A percentile compares a stretch with the other conserved stretches of the same genome.
Evolutionary conservation across 352 stramenopile species (phyloP).

Genomic region (Phytophthora boehmeriae): DNA sequence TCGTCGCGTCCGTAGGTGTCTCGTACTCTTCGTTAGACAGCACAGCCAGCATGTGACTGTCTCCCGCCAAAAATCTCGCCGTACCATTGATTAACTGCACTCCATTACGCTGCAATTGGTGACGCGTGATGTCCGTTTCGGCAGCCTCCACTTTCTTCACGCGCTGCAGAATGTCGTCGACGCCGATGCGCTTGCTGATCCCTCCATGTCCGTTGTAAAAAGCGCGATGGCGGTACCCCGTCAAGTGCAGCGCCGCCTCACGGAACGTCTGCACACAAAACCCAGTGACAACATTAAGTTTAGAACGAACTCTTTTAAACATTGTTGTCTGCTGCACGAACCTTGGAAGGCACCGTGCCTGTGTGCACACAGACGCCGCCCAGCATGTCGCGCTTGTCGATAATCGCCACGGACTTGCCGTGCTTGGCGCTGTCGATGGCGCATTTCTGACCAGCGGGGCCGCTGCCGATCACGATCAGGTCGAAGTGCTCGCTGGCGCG

Average conservation of each 20-base stretch:
- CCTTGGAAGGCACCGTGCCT: slow-evolving; percentile 88
- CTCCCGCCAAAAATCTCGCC: slow-evolving; percentile 72
- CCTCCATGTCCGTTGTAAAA: slow-evolving; percentile 86
- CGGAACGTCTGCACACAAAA: slow-evolving; percentile 77
- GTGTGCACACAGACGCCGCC: slow-evolving; percentile 91
- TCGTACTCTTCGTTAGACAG: slow-evolving; percentile 87
- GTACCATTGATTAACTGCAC: slow-evolving; percentile 85
- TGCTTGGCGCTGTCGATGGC: slow-evolving; percentile 90
- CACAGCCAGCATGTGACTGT: slow-evolving; percentile 82
- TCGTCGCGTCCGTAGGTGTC: slow-evolving; percentile 72
- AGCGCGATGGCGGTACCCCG: slow-evolving; percentile 85
- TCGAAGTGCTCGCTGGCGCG: slow-evolving; percentile 89
- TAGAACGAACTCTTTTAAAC: not conserved
- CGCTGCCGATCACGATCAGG: slow-evolving; percentile 90
- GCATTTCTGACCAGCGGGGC: slow-evolving; percentile 89
- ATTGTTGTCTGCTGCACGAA: slow-evolving; percentile 12
- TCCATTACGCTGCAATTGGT: slow-evolving; percentile 82
- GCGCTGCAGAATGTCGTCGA: slow-evolving; percentile 86
- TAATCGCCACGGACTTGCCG: slow-evolving; percentile 82
- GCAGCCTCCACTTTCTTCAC: slow-evolving; percentile 83
- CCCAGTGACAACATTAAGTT: slow-evolving; percentile 3
- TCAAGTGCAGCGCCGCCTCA: slow-evolving; percentile 90
- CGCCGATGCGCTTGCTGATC: slow-evolving; percentile 69
- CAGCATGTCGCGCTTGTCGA: slow-evolving; percentile 91
- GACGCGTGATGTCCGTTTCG: slow-evolving; percentile 86